Evolutionary conservation across 352 stramenopile genomes (phyloP), one percentile per base, ranked within the genome.

Genomic region (Globisporangium nodosum): DNA sequence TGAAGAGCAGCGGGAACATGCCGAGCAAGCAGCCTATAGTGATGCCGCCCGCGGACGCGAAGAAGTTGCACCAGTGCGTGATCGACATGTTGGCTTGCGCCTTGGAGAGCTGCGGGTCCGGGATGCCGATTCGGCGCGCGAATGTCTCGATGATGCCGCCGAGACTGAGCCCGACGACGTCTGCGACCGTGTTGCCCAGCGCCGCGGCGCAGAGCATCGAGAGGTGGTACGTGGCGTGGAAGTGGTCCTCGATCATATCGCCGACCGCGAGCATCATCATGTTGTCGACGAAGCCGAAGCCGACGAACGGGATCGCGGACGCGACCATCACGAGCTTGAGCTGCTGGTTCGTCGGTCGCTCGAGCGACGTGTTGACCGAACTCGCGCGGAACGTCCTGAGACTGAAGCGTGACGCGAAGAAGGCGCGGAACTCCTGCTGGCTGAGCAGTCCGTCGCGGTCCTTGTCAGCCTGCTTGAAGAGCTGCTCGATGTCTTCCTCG

Each of bases 201-300:
- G 93, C 95, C 2, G 94, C 95, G 18, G 96, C 95, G 49, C 89
- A 97, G 52, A 99, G 84, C 60, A 97, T 98, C 33, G 92, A 97
- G 69, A 99, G 96, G 49, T 92, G 94, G 59, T 98, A 87, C 30
- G 78, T 81, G n/a, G 96, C 76, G 54, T 97, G 94, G 49, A 98
- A 87, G 49, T 94, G 85, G 40, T 85, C 85, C 69, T 99, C 95
- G 57, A 99, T 98, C 39, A 96, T 90, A 60, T 99, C 95, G 9
- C 96, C 96, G 0, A 90, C 91, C 7, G 83, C 73, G 51, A 96
- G 69, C 72, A 93, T 89, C 58, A 95, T 90, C 63, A 91, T 74
- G 64, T 96, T 94, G 70, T 94, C 85, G 0, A 92, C 78, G 40
- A 96, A 77, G 27, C 85, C 85, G 69, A 96, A 96, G 50, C 80